Conservation (phyloP, 1,284 basidiomycete genomes). For the Puccinia novopanici region DNA sequence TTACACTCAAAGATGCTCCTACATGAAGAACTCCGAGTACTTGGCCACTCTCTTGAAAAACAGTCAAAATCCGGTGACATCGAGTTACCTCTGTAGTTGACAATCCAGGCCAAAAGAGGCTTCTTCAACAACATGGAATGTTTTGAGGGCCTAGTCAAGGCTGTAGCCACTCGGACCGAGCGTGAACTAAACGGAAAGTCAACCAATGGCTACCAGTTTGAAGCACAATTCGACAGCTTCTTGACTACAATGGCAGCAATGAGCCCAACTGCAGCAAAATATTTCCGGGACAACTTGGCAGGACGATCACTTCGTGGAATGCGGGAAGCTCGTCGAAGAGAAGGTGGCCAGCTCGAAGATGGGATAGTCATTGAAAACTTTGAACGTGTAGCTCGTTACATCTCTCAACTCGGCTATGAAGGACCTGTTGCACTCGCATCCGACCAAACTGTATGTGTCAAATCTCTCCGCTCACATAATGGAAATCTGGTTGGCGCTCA, state of each 20-base stretch:
- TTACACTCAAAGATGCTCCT: too few relatives aligned
- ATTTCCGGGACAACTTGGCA: constrained; percentile 5
- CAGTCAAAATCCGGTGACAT: too few relatives aligned
- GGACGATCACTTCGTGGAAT: background rate
- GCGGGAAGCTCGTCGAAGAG: background rate
- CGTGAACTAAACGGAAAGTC: background rate
- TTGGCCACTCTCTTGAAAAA: too few relatives aligned
- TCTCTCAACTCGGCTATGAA: background rate
- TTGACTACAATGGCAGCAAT: constrained; percentile 21
- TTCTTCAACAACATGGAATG: background rate
- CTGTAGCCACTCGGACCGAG: background rate
- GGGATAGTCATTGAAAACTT: constrained; percentile 20
- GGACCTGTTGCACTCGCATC: constrained; percentile 16
- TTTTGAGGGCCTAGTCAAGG: constrained; percentile 20
- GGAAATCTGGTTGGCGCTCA: constrained; percentile 25
- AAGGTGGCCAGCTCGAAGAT: constrained; percentile 17
- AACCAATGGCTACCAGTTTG: background rate
- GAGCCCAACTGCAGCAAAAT: constrained; percentile 5
- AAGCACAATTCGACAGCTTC: background rate
- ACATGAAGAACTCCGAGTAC: too few relatives aligned
- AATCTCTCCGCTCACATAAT: constrained; percentile 2
- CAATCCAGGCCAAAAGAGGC: background rate
- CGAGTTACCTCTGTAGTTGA: too few relatives aligned
- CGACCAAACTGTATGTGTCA: constrained; percentile 27
- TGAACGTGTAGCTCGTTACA: background rate